Percentiles rank a stretch among this genome's conserved stretches.
phyloP scores from a whole-genome alignment of 345 rosid genomes.

The Populus davidiana region DNA sequence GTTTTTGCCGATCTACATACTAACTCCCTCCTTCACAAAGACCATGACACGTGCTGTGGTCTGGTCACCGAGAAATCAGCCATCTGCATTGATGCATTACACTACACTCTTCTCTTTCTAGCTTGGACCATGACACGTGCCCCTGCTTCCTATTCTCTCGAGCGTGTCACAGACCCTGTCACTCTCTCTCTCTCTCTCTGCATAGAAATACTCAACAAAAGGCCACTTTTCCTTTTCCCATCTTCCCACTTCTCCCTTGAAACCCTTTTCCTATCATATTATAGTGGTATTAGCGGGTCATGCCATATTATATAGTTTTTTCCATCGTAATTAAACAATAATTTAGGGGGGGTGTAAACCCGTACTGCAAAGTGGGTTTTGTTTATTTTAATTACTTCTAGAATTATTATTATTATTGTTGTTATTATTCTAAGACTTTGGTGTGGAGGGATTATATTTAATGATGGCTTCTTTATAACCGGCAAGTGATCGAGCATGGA shows the following conservation, averaged over 20 bases:
- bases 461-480: conserved; percentile 24
- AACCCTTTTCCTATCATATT: neutral
- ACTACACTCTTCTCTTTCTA: neutral
- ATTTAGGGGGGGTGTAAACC: neutral
- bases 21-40: neutral
- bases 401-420: neutral
- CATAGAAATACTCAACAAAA: conserved; percentile 24
- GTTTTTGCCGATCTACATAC: neutral
- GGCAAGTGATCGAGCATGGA: conserved; percentile 39
- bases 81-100: conserved; percentile 20
- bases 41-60: conserved; percentile 31
- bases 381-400: neutral
- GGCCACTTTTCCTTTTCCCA: conserved; percentile 17
- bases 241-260: neutral
- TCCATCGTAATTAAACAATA: neutral
- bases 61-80: conserved; percentile 38
- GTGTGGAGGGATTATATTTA: neutral
- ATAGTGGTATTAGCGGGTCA: neutral
- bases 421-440: neutral
- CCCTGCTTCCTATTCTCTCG: conserved; percentile 32
- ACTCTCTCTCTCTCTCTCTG: neutral
- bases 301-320: neutral
- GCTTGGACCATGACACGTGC: conserved; percentile 45
- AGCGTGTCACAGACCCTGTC: conserved; percentile 30
- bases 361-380: neutral